Percentiles rank a stretch among this genome's conserved stretches.
Evolutionary conservation across 1,284 basidiomycete species (phyloP).

Genomic region (Ustilago trichophora): DNA sequence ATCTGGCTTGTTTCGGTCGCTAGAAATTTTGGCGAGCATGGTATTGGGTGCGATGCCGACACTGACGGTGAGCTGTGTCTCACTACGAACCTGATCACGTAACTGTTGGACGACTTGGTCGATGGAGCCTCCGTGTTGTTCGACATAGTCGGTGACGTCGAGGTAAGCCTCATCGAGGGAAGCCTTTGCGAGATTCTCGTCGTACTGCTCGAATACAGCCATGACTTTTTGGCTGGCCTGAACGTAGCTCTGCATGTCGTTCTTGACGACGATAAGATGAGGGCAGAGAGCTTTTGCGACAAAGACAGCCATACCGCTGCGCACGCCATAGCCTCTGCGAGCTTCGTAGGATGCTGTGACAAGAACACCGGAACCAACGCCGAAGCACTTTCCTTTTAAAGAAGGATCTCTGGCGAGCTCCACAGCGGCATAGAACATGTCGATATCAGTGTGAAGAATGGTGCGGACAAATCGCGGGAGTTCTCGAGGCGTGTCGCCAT

Average conservation of each 20-base stretch:
- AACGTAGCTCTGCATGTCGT: conserved; percentile 65
- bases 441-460: conserved; percentile 79
- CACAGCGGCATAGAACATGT: conserved; percentile 65
- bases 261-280: conserved; percentile 78
- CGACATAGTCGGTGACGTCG: conserved; percentile 79
- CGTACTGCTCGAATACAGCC: conserved; percentile 76
- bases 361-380: conserved; percentile 61
- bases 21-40: conserved; percentile 85
- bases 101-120: conserved; percentile 76
- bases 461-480: conserved; percentile 79
- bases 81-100: conserved; percentile 41
- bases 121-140: conserved; percentile 74
- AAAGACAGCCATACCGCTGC: conserved; percentile 73
- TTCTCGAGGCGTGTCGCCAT: conserved; percentile 76
- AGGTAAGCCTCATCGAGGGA: conserved; percentile 84
- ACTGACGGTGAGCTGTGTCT: conserved; percentile 80
- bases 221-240: conserved; percentile 64
- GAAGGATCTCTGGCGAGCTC: conserved; percentile 79
- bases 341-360: conserved; percentile 63
- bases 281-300: conserved; percentile 94
- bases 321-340: conserved; percentile 75
- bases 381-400: conserved; percentile 72
- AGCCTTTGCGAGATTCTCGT: conserved; percentile 80
- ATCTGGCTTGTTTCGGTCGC: conserved; percentile 74
- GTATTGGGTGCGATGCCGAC: conserved; percentile 72